Evolutionary conservation across 2,329 filamentous ascomycete genomes (phyloP).

Genomic region (Biscogniauxia mediterranea): DNA sequence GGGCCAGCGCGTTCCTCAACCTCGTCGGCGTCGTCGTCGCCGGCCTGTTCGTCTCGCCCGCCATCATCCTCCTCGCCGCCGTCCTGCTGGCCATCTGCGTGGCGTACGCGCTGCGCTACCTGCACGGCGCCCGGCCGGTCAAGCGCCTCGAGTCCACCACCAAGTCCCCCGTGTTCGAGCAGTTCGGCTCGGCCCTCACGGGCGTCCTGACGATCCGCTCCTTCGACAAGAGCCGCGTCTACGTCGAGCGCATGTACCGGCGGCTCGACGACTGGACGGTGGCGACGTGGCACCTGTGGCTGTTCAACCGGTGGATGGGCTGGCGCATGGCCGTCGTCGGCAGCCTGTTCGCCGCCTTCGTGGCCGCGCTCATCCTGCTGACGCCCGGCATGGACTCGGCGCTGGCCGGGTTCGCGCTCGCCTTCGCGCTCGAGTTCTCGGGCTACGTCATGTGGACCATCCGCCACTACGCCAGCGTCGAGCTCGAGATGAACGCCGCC

Average conservation of each 20-base stretch:
- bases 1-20: constrained; percentile 58
- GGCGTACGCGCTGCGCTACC: constrained; percentile 60
- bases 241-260: constrained; percentile 66
- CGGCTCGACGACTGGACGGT: constrained; percentile 67
- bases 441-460: constrained; percentile 54
- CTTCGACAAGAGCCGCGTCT: constrained; percentile 66
- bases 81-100: constrained; percentile 57
- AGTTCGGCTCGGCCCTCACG: constrained; percentile 70
- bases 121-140: constrained; percentile 69
- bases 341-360: constrained; percentile 64
- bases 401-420: constrained; percentile 72
- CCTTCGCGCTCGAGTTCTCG: constrained; percentile 71
- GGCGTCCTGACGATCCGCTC: constrained; percentile 75
- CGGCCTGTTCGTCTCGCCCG: constrained; percentile 64
- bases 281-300: constrained; percentile 65
- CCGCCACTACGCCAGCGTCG: constrained; percentile 53
- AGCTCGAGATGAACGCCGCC: constrained; percentile 76
- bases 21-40: constrained; percentile 66
- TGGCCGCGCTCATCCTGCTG: constrained; percentile 62
- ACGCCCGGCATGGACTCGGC: constrained; percentile 63
- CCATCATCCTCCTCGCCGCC: constrained; percentile 61
- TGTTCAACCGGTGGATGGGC: constrained; percentile 76
- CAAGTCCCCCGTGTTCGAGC: constrained; percentile 78
- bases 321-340: constrained; percentile 70
- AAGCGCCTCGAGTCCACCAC: constrained; percentile 75